phyloP scores from a whole-genome alignment of 2,329 filamentous ascomycete species.

The Colletotrichum sp. region DNA sequence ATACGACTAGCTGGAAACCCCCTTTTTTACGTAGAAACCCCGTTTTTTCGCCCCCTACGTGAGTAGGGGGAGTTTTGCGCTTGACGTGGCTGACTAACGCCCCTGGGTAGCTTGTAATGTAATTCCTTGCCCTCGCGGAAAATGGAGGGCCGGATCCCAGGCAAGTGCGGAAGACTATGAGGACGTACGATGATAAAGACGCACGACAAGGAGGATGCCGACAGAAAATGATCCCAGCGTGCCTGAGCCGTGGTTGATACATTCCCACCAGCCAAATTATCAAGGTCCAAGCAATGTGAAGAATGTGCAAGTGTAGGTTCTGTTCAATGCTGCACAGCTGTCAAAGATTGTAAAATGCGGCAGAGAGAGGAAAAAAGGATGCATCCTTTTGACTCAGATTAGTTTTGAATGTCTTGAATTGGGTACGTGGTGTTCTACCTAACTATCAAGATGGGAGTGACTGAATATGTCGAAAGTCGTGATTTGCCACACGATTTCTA shows the following conservation, averaged over 20 bases:
- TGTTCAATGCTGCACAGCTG: not conserved
- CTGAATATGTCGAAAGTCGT: not conserved
- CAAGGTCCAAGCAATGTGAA: not conserved
- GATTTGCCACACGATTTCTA: not conserved
- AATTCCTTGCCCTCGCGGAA: fast-evolving
- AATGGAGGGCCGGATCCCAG: no score
- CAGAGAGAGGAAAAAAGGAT: not conserved
- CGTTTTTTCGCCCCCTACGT: no score
- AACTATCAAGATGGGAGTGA: not conserved
- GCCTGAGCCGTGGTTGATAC: fast-evolving
- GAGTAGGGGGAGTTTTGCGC: no score
- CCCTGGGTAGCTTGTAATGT: no score
- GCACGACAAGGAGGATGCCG: fast-evolving
- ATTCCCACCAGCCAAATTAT: not conserved
- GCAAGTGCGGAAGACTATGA: fast-evolving
- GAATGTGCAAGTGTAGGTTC: not conserved
- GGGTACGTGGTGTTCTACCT: fast-evolving
- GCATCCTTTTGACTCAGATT: not conserved
- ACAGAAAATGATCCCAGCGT: not conserved
- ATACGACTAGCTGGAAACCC: no score
- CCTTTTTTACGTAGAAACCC: no score
- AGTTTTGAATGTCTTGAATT: not conserved
- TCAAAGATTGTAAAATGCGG: fast-evolving
- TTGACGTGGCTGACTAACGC: no score
- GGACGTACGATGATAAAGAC: fast-evolving